Evolutionary conservation across 2,329 filamentous ascomycete genomes (phyloP).

Genomic region (Xylariaceae sp.): DNA sequence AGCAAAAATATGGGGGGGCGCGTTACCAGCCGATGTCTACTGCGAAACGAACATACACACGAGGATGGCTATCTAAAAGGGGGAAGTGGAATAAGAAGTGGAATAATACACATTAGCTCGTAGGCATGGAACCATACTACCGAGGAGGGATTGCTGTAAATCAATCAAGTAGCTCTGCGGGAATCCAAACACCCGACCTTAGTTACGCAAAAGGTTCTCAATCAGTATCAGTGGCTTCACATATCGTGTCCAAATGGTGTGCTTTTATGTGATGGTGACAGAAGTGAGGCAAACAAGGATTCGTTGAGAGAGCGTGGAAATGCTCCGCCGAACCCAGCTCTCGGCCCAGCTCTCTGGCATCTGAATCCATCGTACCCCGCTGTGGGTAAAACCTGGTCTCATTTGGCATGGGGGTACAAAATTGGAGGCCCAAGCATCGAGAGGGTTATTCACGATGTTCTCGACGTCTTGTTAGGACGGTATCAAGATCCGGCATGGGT

Average conservation of each 20-base stretch:
- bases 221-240: not conserved
- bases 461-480: conserved; percentile 6
- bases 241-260: not conserved
- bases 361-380: not conserved
- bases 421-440: not conserved
- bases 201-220: too few relatives aligned
- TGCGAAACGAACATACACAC: too few relatives aligned
- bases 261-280: not conserved
- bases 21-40: too few relatives aligned
- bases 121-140: too few relatives aligned
- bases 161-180: too few relatives aligned
- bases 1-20: too few relatives aligned
- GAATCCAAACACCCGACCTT: too few relatives aligned
- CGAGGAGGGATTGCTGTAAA: too few relatives aligned
- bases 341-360: not conserved
- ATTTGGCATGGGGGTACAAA: not conserved
- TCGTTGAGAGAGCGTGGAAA: too few relatives aligned
- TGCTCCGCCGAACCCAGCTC: not conserved
- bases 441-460: conserved; percentile 6
- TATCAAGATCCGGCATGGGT: not conserved
- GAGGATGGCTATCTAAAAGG: too few relatives aligned
- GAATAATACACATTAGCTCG: too few relatives aligned
- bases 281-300: conserved; percentile 7
- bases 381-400: conserved; percentile 2
- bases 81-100: too few relatives aligned